These are phyloP conservation scores for Wickerhamomyces queroliae DNA, from an alignment of 805 yeast species.

Conservation along the genomic window DNA sequence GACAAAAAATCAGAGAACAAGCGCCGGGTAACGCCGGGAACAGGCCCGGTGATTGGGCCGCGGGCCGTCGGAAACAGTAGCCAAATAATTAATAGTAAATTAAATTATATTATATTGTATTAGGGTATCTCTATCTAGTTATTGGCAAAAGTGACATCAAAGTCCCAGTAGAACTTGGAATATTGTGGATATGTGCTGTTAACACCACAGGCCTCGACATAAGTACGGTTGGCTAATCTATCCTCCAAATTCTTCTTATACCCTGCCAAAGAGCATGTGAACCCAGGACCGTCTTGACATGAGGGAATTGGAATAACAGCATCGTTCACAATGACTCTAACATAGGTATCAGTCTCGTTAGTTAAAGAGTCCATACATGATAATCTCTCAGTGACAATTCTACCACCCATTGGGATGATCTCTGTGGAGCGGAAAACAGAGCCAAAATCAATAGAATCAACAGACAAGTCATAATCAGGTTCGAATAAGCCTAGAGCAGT, in stretches of 20 bases:
- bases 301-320: conserved; percentile 45
- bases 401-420: conserved; percentile 53
- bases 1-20: too few species aligned
- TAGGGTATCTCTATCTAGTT: conserved; percentile 8
- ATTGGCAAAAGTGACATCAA: conserved; percentile 15
- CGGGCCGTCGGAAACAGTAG: too few species aligned
- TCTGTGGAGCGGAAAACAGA: conserved; percentile 42
- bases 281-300: conserved; percentile 51
- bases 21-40: too few species aligned
- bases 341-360: conserved; percentile 26
- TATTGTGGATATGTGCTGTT: conserved; percentile 13
- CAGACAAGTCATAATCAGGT: conserved; percentile 32
- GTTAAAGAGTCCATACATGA: conserved; percentile 31
- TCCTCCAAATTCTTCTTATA: conserved; percentile 26
- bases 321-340: conserved; percentile 45
- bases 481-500: conserved; percentile 56
- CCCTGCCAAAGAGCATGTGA: conserved; percentile 34
- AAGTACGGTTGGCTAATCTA: conserved; percentile 25
- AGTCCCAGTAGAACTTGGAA: conserved; percentile 18
- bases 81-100: too few species aligned
- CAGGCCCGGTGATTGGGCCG: too few species aligned
- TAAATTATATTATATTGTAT: too few species aligned
- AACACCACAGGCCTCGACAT: conserved; percentile 27
- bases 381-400: conserved; percentile 44
- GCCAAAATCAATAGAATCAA: conserved; percentile 39